Evolutionary conservation across 768 basidiomycete genomes (phyloP), one percentile per base, ranked within the genome.

Genomic region (Russula abietina): DNA sequence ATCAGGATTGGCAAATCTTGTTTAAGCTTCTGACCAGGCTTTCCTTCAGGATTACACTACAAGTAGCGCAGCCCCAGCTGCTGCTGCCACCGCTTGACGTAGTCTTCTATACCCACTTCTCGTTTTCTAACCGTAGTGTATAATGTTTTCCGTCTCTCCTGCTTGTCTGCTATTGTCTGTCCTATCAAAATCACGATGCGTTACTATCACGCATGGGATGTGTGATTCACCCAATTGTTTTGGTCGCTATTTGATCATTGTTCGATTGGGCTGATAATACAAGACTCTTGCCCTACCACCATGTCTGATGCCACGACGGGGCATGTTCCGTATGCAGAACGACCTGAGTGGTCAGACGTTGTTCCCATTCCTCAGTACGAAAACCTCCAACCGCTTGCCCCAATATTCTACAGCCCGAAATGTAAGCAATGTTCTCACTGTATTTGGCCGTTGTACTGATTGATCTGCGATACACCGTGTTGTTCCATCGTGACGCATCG

Each of bases 341-440:
- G 83, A 55, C 79, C 82, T 38, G 85, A 87, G 59, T 98, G 93
- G 93, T 74, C 75, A 17, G 96, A 97, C 71, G 80, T 98, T 33
- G 75, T 74, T 4, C 93, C 95, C 0, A 69, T 95, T 16, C 78
- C 83, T 24, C 96, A 98, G 69, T 88, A 90, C 61, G 94, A 97
- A 68, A 82, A 79, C 22, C 73, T 81, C 36, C 82, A 83, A 63
- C 89, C 93, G 1, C 78, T 98, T 46, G 95, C 93, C 0, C 91
- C 93, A 2, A 98, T 99, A 73, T 85, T 95, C 71, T 99, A 99
- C 71, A 84, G 85, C 4, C 78, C 79, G 43, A 88, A 93, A 79
- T 99, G 96, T 95, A 60, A 71, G 91, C 80, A 48, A 7, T 14
- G 6, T 46, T 49, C 41, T 24, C 22, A 41, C 51, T 65, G 33